Evolutionary conservation across 148 eudicot genomes (phyloP), one percentile per base, ranked within the genome.

Genomic region (Bassia scoparia): DNA sequence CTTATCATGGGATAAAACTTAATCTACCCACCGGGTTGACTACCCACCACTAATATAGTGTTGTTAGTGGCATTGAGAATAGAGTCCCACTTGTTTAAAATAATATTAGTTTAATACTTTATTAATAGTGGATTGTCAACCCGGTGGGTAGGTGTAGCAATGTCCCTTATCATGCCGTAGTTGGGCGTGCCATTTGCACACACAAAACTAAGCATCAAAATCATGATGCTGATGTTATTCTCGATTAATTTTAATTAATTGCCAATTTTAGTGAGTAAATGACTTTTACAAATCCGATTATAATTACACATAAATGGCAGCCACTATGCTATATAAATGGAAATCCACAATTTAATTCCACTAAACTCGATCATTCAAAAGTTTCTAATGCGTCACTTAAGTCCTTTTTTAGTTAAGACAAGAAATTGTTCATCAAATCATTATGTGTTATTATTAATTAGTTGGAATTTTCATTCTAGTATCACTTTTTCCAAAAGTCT

Each of bases 281-380:
- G 20, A 44, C 26, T 21, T 24, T 13, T 41, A 20, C 15, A 33
- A 69, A 69, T 16, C 14, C 26, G 18, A 41, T 58, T 41, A 41
- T 18, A 41, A 26, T 38, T 58, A 26, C 26, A 26, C 52, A 24
- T 27, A 58, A 56, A 24, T 34, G 37, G 48, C 16, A 20, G 48
- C 54, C 65, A 71, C 20, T 54, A 12, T 54, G n/a, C 34, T 24
- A 12, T 55, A 26, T 11, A 35, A 24, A 53, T 74, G 77, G 77
- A 74, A 37, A 13, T 74, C 77, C 77, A 74, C 27, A 53, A 37
- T 24, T 54, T 43, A 53, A 43, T 38, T 66, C 64, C 71, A 74
- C 64, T 53, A 64, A 18, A 20, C 70, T 65, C 26, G 38, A 37
- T 12, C 52, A 41, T n/a, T 26, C 13, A 17, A 15, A n/a, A 23